These are phyloP conservation scores for Brachypodium distachyon DNA, from an alignment of 202 grass and related monocot species.

Conservation along the genomic window DNA sequence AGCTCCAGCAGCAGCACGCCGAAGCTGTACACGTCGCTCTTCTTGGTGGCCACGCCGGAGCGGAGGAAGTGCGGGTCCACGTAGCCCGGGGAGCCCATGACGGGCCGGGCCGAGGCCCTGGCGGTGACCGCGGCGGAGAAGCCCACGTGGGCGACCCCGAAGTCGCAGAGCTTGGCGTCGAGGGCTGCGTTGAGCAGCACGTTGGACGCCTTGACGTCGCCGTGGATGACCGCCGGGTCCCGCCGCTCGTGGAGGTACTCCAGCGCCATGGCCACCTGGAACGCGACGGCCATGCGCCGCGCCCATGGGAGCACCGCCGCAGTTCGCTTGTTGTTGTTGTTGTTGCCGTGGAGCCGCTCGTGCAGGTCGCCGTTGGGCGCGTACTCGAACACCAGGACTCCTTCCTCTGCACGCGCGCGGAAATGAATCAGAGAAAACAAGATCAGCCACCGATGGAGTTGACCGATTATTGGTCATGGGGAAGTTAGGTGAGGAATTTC, in stretches of 20 bases:
- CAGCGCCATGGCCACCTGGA: slow-evolving; percentile 68
- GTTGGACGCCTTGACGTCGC: slow-evolving; percentile 87
- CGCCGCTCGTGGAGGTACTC: slow-evolving; percentile 82
- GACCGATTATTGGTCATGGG: not conserved
- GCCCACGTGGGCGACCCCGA: slow-evolving; percentile 57
- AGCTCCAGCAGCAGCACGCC: slow-evolving; percentile 87
- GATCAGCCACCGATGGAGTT: not conserved
- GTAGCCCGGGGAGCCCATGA: slow-evolving; percentile 82
- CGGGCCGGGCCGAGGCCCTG: slow-evolving; percentile 13
- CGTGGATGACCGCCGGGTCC: slow-evolving; percentile 73
- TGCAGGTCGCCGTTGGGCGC: slow-evolving; percentile 62
- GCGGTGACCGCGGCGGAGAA: slow-evolving; percentile 50
- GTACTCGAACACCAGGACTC: slow-evolving; percentile 78
- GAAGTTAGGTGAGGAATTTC: too few relatives aligned
- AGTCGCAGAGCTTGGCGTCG: slow-evolving; percentile 80
- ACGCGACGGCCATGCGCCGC: slow-evolving; percentile 57
- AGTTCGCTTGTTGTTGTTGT: not conserved
- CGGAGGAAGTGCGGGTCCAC: slow-evolving; percentile 78
- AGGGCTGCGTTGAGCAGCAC: slow-evolving; percentile 51
- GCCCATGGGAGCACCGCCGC: slow-evolving; percentile 48
- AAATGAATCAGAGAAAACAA: too few relatives aligned
- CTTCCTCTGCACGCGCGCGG: slow-evolving; percentile 48
- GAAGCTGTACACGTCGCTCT: slow-evolving; percentile 88
- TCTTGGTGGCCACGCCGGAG: slow-evolving; percentile 69
- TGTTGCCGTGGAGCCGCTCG: slow-evolving; percentile 36